Percentiles rank a stretch among this genome's conserved stretches.
These are phyloP conservation scores for Suillus clintonianus DNA, from an alignment of 768 basidiomycete species.

Conservation along the genomic window DNA sequence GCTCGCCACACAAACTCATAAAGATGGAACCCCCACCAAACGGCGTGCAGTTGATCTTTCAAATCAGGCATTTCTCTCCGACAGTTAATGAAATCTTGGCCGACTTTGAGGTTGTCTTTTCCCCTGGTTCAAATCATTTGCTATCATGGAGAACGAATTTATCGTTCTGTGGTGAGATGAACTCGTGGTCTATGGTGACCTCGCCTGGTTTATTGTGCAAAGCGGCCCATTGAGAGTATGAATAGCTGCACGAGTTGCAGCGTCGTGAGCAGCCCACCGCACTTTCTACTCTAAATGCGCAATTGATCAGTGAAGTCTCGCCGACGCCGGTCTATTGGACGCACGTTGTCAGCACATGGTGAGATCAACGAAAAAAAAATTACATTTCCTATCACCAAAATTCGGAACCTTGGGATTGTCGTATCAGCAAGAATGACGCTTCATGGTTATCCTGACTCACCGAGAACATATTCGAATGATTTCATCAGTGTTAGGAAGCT, in stretches of 20 bases:
- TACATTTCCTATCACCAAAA: too few relatives aligned
- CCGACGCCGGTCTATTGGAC: constrained; percentile 8
- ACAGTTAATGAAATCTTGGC: constrained; percentile 12
- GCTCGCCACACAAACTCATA: neutral
- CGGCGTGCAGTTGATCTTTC: constrained; percentile 13
- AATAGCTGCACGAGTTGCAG: neutral
- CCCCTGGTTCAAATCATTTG: constrained; percentile 17
- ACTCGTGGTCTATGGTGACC: constrained; percentile 12
- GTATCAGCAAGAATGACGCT: too few relatives aligned
- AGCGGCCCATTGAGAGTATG: neutral
- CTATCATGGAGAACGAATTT: constrained; percentile 19
- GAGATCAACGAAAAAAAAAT: too few relatives aligned
- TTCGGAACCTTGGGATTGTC: too few relatives aligned
- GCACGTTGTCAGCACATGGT: too few relatives aligned
- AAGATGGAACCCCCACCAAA: constrained; percentile 8
- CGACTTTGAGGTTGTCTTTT: neutral
- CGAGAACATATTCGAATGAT: too few relatives aligned
- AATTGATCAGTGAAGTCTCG: constrained; percentile 4
- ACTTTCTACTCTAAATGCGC: neutral
- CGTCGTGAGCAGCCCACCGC: neutral
- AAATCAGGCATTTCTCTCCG: neutral
- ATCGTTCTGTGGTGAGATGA: constrained; percentile 14
- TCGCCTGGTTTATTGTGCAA: constrained; percentile 1
- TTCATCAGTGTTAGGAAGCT: too few relatives aligned
- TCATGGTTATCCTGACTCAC: too few relatives aligned